Conservation (phyloP, 1,284 basidiomycete species). For the Amylostereum chailletii region DNA sequence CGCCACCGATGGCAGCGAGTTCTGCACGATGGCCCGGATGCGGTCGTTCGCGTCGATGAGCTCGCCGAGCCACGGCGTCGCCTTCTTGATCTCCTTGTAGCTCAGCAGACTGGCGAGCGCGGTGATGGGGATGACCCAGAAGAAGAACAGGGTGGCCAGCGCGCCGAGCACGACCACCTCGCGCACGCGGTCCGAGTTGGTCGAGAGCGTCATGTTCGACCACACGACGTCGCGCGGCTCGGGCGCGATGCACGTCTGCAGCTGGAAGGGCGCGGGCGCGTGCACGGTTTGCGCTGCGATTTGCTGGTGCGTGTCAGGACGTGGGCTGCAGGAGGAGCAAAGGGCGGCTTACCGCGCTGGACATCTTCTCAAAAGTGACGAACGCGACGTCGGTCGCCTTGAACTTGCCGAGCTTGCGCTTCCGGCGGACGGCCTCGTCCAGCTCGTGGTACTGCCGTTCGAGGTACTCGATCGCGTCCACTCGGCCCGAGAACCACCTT, state of each 20-base stretch:
- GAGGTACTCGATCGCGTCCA: conserved; percentile 82
- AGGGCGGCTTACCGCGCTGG: conserved; percentile 62
- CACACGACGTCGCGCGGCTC: conserved; percentile 96
- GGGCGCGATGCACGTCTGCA: conserved; percentile 71
- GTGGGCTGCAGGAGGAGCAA: background rate
- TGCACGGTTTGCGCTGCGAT: conserved; percentile 85
- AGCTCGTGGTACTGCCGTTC: conserved; percentile 70
- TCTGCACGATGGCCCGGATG: conserved; percentile 84
- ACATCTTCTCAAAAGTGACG: conserved; percentile 96
- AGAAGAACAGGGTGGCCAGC: conserved; percentile 68
- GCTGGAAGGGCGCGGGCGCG: conserved; percentile 57
- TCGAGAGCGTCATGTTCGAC: conserved; percentile 75
- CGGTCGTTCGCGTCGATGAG: conserved; percentile 76
- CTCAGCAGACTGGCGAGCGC: conserved; percentile 81
- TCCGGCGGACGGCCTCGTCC: conserved; percentile 72
- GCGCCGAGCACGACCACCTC: conserved; percentile 62
- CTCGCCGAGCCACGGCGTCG: conserved; percentile 75
- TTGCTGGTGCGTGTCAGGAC: conserved; percentile 47
- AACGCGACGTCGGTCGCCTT: conserved; percentile 81
- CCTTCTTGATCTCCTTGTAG: conserved; percentile 87
- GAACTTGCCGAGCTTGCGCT: conserved; percentile 61
- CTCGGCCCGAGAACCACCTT: conserved; percentile 58
- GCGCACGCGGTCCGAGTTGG: conserved; percentile 48
- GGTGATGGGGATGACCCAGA: conserved; percentile 84
- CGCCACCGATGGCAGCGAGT: conserved; percentile 84